Conservation (phyloP, 1,284 basidiomycete genomes). For the Singerocomus inundabilis region DNA sequence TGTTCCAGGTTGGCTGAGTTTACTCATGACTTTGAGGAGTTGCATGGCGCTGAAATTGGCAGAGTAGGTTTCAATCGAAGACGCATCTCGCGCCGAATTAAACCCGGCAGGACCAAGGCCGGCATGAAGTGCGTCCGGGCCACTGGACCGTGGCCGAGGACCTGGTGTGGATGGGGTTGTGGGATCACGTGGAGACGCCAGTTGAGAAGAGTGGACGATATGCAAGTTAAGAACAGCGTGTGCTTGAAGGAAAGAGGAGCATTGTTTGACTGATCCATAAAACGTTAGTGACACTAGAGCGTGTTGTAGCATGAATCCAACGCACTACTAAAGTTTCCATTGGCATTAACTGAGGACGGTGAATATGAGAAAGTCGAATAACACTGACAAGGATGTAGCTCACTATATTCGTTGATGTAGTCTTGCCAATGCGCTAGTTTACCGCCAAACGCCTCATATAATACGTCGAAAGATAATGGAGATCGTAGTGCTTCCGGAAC, state of each 20-base stretch:
- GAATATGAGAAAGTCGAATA: conserved; percentile 4
- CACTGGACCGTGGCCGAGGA: conserved; percentile 37
- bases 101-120: conserved; percentile 59
- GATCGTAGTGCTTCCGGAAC: conserved; percentile 57
- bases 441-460: conserved; percentile 79
- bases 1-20: conserved; percentile 59
- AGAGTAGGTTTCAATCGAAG: conserved; percentile 34
- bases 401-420: conserved; percentile 71
- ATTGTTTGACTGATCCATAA: conserved; percentile 58
- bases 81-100: conserved; percentile 42
- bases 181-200: conserved; percentile 32
- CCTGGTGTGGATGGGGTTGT: conserved; percentile 35
- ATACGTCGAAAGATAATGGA: conserved; percentile 62
- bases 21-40: conserved; percentile 71
- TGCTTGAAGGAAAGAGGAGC: conserved; percentile 75
- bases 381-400: conserved; percentile 23
- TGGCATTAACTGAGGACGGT: conserved; percentile 30
- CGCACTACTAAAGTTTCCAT: conserved; percentile 35
- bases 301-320: not conserved
- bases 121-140: conserved; percentile 52
- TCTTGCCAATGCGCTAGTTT: conserved; percentile 80
- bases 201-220: conserved; percentile 71
- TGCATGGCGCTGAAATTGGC: conserved; percentile 70
- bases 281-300: conserved; percentile 5
- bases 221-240: conserved; percentile 71